These are phyloP conservation scores for Raphanus hybrid DNA, from an alignment of 441 rosid genomes.

Conservation along the genomic window DNA sequence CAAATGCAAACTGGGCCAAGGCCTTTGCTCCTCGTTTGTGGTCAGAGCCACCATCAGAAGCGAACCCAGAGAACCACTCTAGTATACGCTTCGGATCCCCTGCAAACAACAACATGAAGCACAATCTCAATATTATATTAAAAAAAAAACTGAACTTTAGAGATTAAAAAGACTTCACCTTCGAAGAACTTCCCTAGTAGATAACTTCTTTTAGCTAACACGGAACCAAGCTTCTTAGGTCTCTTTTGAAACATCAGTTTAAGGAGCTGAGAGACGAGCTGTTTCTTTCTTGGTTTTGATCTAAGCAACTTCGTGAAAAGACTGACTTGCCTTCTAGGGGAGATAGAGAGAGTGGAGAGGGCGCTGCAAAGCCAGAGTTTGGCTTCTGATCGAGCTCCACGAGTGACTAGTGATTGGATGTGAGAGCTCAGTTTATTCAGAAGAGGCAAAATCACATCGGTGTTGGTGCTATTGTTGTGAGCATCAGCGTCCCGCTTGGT, in stretches of 20 bases:
- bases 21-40: constrained; percentile 87
- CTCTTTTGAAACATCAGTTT: constrained; percentile 63
- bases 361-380: constrained; percentile 80
- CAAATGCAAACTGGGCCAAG: constrained; percentile 81
- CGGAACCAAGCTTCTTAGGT: constrained; percentile 56
- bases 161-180: too few relatives aligned
- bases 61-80: constrained; percentile 80
- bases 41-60: constrained; percentile 58
- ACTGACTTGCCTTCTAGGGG: constrained; percentile 53
- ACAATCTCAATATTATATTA: too few relatives aligned
- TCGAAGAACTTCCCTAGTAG: constrained; percentile 74
- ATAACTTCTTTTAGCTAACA: constrained; percentile 66
- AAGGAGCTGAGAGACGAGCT: constrained; percentile 67
- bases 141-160: too few relatives aligned
- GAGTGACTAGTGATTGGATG: constrained; percentile 60
- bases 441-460: constrained; percentile 49
- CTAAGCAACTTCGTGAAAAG: constrained; percentile 65
- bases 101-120: constrained; percentile 43
- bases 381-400: constrained; percentile 79
- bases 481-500: constrained; percentile 44
- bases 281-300: constrained; percentile 47
- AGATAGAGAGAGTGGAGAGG: constrained; percentile 49
- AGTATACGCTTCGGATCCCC: constrained; percentile 62
- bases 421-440: constrained; percentile 57
- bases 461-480: constrained; percentile 36